These are phyloP conservation scores for Auricularia sp. DNA, from an alignment of 768 basidiomycete species.

Conservation along the genomic window DNA sequence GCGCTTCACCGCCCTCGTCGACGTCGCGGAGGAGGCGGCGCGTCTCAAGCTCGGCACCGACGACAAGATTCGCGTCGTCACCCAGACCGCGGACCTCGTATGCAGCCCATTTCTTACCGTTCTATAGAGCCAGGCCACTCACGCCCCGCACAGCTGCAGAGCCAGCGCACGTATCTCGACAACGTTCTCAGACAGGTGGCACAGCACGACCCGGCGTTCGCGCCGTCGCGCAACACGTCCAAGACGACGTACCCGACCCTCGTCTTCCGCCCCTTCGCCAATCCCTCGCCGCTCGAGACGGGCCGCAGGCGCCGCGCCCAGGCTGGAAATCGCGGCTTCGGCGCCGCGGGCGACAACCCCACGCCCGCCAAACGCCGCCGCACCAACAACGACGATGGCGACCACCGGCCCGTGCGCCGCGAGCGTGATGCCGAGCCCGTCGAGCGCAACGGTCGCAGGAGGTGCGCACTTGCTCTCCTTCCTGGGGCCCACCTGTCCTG, in stretches of 20 bases:
- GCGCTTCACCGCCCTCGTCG: conserved; percentile 76
- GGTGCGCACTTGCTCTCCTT: background rate
- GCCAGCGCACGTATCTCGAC: background rate
- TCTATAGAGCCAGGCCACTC: background rate
- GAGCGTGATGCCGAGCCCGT: background rate
- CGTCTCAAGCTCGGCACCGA: conserved; percentile 90
- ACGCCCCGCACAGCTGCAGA: background rate
- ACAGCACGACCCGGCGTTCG: background rate
- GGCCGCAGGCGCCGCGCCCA: background rate
- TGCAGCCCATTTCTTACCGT: conserved; percentile 27
- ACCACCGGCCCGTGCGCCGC: background rate
- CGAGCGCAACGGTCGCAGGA: background rate
- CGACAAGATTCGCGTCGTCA: conserved; percentile 95
- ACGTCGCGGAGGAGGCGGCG: conserved; percentile 89
- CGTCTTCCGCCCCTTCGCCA: conserved; percentile 1
- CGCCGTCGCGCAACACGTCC: background rate
- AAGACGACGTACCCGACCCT: background rate
- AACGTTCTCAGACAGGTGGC: background rate
- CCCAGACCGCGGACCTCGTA: conserved; percentile 82
- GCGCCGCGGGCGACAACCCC: background rate
- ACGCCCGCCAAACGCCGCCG: background rate
- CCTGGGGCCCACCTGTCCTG: background rate
- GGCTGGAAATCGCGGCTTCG: background rate
- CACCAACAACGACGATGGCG: background rate
- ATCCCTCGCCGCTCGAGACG: background rate